phyloP scores from a whole-genome alignment of 768 basidiomycete species.

The Panaeolus papilionaceus region DNA sequence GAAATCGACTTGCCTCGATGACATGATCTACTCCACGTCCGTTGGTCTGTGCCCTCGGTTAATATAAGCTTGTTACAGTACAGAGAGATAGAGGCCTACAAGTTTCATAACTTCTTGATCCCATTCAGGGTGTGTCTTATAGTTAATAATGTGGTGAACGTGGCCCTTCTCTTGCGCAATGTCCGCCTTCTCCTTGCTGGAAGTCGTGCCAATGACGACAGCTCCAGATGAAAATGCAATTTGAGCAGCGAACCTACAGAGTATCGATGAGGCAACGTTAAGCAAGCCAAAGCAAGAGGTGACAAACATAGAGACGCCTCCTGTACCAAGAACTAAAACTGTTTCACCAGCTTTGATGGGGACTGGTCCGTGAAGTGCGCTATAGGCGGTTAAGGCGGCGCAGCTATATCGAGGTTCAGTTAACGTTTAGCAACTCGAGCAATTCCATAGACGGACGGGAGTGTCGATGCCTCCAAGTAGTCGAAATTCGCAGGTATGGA shows the following conservation, averaged over 20 bases:
- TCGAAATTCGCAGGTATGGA: slow-evolving; percentile 59
- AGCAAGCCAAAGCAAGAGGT: slow-evolving; percentile 20
- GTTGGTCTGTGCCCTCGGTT: background rate
- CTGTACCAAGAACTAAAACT: slow-evolving; percentile 62
- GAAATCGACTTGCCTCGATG: background rate
- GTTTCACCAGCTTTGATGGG: slow-evolving; percentile 64
- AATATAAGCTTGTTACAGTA: background rate
- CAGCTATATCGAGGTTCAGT: slow-evolving; percentile 39
- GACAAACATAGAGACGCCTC: slow-evolving; percentile 59
- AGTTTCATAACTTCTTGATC: slow-evolving; percentile 52
- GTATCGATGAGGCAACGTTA: background rate
- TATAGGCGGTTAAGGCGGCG: slow-evolving; percentile 71
- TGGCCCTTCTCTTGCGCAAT: background rate
- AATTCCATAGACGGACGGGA: slow-evolving; percentile 48
- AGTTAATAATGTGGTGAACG: slow-evolving; percentile 62
- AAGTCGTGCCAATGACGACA: background rate
- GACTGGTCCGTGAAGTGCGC: slow-evolving; percentile 41
- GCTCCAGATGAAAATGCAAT: background rate
- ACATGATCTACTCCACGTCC: background rate
- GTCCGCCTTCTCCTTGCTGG: background rate
- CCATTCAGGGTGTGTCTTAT: slow-evolving; percentile 63
- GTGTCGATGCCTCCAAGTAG: slow-evolving; percentile 68
- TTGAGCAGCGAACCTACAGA: background rate
- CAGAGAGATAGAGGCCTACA: slow-evolving; percentile 26
- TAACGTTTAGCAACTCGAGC: background rate